Evolutionary conservation across 257 asterid genomes (phyloP), one percentile per base, ranked within the genome.

Genomic region (Perilla frutescens): DNA sequence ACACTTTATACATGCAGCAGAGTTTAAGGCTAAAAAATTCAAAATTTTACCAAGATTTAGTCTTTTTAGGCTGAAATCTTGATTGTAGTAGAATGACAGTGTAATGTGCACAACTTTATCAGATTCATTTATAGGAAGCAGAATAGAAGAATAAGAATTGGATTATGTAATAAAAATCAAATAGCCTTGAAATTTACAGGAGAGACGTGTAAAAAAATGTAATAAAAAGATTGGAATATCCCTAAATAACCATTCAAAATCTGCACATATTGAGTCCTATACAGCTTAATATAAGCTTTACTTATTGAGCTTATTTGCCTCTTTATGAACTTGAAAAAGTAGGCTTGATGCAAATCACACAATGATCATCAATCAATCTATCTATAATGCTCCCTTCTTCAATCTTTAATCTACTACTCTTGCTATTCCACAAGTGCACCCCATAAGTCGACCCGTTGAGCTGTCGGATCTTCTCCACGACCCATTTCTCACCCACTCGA

Each of bases 381-480:
- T 75, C 82, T 36, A 88, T 62, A 39, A 90, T 74, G 50, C 98
- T 92, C 14, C 97, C 97, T 66, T 87, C 80, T 80, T 87, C 96
- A 82, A 92, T 87, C 79, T 51, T 66, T 20, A 81, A 37, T 45
- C 54, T 60, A 1, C 77, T 83, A 73, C 85, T 90, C 59, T 75
- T 77, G 39, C 76, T 87, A 55, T 90, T 90, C 98, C 98, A 92
- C 81, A 92, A 68, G 73, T 92, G 96, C 40, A 92, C 81, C 29
- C 92, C 96, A 60, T 84, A 88, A 11, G 82, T 77, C 53, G 70
- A 79, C 69, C 43, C 66, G 66, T 5, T 72, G 0, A 90, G 77
- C 59, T 77, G 87, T 4, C 59, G 51, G 47, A 83, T 64, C 84
- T 85, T 87, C 0, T 83, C 83, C 13, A 68, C 73, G 68, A 81